Conservation (phyloP, 1,284 basidiomycete species). For the Cutaneotrichosporon sp. region DNA sequence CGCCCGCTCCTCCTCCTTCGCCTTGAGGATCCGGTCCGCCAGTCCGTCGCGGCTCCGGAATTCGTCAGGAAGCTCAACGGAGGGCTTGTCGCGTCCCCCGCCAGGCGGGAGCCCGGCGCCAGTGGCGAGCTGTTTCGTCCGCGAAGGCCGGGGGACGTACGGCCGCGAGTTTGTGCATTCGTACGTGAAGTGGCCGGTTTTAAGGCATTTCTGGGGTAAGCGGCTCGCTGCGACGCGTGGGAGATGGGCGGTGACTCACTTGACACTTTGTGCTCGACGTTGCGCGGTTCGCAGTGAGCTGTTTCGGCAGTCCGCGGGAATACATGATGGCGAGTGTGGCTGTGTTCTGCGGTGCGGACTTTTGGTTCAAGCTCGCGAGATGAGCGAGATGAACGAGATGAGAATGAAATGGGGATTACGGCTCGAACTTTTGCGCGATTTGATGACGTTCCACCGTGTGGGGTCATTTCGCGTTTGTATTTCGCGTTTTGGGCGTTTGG, state of each 20-base stretch:
- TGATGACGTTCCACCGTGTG: too few relatives aligned
- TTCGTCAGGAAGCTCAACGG: constrained; percentile 47
- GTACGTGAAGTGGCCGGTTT: constrained; percentile 47
- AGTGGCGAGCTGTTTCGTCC: constrained; percentile 36
- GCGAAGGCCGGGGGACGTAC: constrained; percentile 42
- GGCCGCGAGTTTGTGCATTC: constrained; percentile 44
- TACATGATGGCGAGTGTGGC: constrained; percentile 30
- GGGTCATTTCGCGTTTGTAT: too few relatives aligned
- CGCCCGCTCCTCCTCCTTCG: constrained; percentile 41
- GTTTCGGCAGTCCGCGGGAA: constrained; percentile 27
- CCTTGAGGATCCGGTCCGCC: constrained; percentile 46
- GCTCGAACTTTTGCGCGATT: too few relatives aligned
- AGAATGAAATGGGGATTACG: too few relatives aligned
- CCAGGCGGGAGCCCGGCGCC: constrained; percentile 16
- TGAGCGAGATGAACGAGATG: too few relatives aligned
- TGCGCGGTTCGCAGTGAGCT: constrained; percentile 36
- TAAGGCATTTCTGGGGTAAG: constrained; percentile 40
- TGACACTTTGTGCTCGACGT: constrained; percentile 45
- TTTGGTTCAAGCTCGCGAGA: too few relatives aligned
- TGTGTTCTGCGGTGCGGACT: too few relatives aligned
- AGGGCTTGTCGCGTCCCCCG: constrained; percentile 31
- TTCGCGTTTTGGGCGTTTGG: too few relatives aligned
- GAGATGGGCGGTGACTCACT: constrained; percentile 27
- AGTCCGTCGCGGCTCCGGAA: constrained; percentile 38
- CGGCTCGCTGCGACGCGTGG: not conserved